A percentile compares a stretch with the other conserved stretches of the same genome.
Conservation (phyloP, 768 basidiomycete genomes). For the Amyloporia xantha region DNA sequence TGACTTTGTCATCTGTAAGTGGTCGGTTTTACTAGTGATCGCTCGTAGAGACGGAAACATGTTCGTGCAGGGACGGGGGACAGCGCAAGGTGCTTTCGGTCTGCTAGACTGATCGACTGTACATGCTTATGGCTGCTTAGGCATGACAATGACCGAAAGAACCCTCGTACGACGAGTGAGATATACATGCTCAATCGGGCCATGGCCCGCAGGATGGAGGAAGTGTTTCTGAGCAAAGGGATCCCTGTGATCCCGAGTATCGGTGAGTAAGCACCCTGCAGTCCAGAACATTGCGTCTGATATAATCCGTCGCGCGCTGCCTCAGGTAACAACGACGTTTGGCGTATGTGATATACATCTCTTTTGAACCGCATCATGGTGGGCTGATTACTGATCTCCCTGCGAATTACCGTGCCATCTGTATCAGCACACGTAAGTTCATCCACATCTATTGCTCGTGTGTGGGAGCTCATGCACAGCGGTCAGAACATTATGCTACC, state of each 20-base stretch:
- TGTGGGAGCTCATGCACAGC: neutral
- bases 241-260: constrained; percentile 80
- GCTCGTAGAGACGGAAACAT: neutral
- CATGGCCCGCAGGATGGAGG: constrained; percentile 63
- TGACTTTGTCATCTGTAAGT: constrained; percentile 83
- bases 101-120: no score
- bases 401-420: constrained; percentile 14
- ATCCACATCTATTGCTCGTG: neutral
- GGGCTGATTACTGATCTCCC: constrained; percentile 1
- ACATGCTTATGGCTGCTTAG: constrained; percentile 28
- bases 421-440: constrained; percentile 50
- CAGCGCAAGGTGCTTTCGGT: constrained; percentile 53
- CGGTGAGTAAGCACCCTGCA: constrained; percentile 32
- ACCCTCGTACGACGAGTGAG: constrained; percentile 77
- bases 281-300: neutral
- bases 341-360: constrained; percentile 52
- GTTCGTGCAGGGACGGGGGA: constrained; percentile 61
- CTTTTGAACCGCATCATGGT: no score
- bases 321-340: constrained; percentile 86
- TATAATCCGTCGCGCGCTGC: constrained; percentile 1
- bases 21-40: neutral
- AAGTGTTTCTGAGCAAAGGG: constrained; percentile 60
- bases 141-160: constrained; percentile 76
- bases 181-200: constrained; percentile 70
- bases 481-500: constrained; percentile 58